These are phyloP conservation scores for Stygiomarasmius scandens DNA, from an alignment of 1,284 basidiomycete genomes.

Conservation along the genomic window DNA sequence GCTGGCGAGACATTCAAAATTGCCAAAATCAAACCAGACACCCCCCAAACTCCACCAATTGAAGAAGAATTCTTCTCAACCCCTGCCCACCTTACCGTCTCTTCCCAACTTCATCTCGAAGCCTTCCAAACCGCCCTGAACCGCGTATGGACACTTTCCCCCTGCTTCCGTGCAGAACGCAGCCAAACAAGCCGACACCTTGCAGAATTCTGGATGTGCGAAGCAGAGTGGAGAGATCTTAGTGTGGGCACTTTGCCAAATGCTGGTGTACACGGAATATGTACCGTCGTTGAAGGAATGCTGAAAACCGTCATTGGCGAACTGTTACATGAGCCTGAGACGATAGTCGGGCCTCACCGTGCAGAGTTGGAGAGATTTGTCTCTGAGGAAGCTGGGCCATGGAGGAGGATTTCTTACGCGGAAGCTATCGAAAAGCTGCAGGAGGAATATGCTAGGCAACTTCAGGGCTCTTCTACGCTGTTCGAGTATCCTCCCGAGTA, in stretches of 20 bases:
- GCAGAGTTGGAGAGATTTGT: constrained; percentile 32
- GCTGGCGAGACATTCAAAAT: constrained; percentile 92
- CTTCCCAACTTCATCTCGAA: constrained; percentile 95
- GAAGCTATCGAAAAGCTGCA: constrained; percentile 71
- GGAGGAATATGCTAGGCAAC: constrained; percentile 34
- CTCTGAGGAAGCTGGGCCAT: constrained; percentile 42
- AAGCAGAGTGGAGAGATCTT: constrained; percentile 84
- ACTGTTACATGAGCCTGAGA: constrained; percentile 32
- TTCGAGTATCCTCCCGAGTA: constrained; percentile 68
- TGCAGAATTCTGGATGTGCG: constrained; percentile 98
- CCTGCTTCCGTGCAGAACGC: constrained; percentile 92
- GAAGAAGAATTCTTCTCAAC: constrained; percentile 65
- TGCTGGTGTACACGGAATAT: constrained; percentile 53
- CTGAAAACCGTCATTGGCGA: constrained; percentile 51
- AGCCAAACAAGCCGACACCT: constrained; percentile 91
- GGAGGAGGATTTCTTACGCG: constrained; percentile 83
- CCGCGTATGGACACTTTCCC: constrained; percentile 89
- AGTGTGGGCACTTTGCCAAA: constrained; percentile 11
- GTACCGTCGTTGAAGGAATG: constrained; percentile 71
- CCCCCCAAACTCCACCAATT: constrained; percentile 16
- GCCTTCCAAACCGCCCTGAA: constrained; percentile 78
- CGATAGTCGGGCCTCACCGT: constrained; percentile 34
- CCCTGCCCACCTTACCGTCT: constrained; percentile 90
- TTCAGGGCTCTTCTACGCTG: background rate
- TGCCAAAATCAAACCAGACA: constrained; percentile 31